Conservation (phyloP, 352 stramenopile species). For the Phytophthora chlamydospora region DNA sequence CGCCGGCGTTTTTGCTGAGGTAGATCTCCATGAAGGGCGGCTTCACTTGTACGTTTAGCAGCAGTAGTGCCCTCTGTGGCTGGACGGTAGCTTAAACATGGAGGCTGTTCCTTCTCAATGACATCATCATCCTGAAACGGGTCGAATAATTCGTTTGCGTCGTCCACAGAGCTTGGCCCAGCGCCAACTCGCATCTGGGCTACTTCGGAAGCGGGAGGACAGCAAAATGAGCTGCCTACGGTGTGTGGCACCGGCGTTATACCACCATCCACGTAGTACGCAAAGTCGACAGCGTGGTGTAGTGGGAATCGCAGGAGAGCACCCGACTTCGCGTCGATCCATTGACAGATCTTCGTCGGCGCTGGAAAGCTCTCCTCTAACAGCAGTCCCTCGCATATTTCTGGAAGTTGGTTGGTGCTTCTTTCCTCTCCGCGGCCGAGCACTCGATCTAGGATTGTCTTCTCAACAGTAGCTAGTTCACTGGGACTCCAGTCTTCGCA, state of each 20-base stretch:
- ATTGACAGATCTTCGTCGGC: not conserved
- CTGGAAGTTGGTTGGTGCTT: not conserved
- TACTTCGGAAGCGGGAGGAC: not conserved
- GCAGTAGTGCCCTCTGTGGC: not conserved
- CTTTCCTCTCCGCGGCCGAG: not conserved
- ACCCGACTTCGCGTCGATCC: not conserved
- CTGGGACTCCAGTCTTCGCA: not conserved
- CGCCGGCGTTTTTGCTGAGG: not conserved
- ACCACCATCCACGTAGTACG: not conserved
- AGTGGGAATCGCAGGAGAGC: not conserved
- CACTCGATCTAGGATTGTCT: not conserved
- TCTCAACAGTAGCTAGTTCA: not conserved
- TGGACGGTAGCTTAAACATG: not conserved
- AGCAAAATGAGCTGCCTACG: not conserved
- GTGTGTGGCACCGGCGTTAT: not conserved
- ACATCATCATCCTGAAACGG: conserved; percentile 3
- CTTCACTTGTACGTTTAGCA: not conserved
- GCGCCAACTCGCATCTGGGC: not conserved
- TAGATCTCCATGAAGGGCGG: not conserved
- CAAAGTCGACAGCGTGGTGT: conserved; percentile 2
- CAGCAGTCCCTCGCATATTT: not conserved
- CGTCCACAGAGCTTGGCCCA: not conserved
- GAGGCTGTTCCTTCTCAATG: not conserved
- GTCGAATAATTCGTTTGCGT: not conserved
- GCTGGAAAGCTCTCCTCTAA: not conserved